phyloP scores from a whole-genome alignment of 2,329 filamentous ascomycete genomes.

The Malbranchea cinnamomea region DNA sequence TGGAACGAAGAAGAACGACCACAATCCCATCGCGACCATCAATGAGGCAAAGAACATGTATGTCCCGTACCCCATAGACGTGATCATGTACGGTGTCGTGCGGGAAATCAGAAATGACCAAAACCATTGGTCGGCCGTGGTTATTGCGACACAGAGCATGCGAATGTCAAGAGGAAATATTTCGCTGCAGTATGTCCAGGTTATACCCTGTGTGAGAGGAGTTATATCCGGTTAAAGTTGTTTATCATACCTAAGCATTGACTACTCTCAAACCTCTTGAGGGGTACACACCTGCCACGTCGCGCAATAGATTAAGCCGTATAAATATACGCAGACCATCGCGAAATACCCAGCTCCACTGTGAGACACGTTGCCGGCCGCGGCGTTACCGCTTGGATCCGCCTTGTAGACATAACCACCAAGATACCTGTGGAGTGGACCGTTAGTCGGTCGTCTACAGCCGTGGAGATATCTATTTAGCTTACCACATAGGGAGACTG shows the following conservation, averaged over 20 bases:
- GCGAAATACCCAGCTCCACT: slow-evolving; percentile 37
- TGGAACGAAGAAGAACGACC: slow-evolving; percentile 1
- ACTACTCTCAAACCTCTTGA: too few species aligned
- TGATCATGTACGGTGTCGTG: slow-evolving; percentile 28
- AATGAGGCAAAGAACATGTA: slow-evolving; percentile 55
- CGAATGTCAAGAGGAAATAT: slow-evolving; percentile 60
- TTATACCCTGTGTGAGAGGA: not conserved
- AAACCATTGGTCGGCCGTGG: slow-evolving; percentile 27
- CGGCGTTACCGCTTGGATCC: slow-evolving; percentile 33
- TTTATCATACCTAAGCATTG: too few species aligned
- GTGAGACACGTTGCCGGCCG: slow-evolving; percentile 28
- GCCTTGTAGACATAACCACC: slow-evolving; percentile 40
- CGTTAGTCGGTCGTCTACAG: not conserved
- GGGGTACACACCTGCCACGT: slow-evolving; percentile 33
- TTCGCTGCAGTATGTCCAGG: slow-evolving; percentile 28
- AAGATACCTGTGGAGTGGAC: slow-evolving; percentile 24
- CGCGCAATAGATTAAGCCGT: slow-evolving; percentile 39
- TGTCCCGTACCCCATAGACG: slow-evolving; percentile 40
- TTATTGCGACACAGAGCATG: slow-evolving; percentile 56
- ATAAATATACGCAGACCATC: slow-evolving; percentile 41
- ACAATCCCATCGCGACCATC: slow-evolving; percentile 35
- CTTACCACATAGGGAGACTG: slow-evolving; percentile 38
- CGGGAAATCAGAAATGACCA: slow-evolving; percentile 23
- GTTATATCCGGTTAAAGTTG: slow-evolving; percentile 1
- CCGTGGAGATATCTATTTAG: too few species aligned